Conservation (phyloP, 257 asterid species). For the Paulownia fortunei region DNA sequence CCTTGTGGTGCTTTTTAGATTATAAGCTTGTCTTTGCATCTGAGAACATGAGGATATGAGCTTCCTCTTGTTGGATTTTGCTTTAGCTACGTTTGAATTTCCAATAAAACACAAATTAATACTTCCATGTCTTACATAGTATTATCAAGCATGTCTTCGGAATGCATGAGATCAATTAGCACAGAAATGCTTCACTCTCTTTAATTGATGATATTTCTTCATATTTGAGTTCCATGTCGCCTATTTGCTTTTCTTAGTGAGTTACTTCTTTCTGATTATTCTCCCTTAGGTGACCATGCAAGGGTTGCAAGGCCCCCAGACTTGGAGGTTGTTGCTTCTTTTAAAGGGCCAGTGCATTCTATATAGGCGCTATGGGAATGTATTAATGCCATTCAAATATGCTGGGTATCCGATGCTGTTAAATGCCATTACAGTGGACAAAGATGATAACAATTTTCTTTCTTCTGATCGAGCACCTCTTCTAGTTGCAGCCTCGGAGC, state of each 20-base stretch:
- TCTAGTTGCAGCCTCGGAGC: conserved; percentile 93
- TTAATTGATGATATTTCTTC: conserved; percentile 8
- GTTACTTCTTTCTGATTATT: conserved; percentile 25
- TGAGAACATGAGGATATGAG: not conserved
- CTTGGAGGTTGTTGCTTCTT: conserved; percentile 89
- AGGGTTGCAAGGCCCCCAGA: conserved; percentile 98
- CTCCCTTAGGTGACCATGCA: conserved; percentile 84
- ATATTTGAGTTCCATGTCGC: conserved; percentile 2
- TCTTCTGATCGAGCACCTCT: conserved; percentile 93
- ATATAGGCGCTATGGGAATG: conserved; percentile 82
- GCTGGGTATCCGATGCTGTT: conserved; percentile 98
- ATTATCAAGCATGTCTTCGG: conserved; percentile 8
- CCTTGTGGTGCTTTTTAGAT: not conserved
- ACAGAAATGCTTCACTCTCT: conserved; percentile 8
- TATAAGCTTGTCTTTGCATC: conserved; percentile 1
- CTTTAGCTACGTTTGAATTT: not conserved
- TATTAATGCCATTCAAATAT: conserved; percentile 90
- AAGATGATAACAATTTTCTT: conserved; percentile 86
- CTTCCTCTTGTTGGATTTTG: conserved; percentile 3
- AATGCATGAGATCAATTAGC: conserved; percentile 16
- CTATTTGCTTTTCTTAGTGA: conserved; percentile 21
- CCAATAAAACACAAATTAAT: not conserved
- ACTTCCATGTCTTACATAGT: not conserved
- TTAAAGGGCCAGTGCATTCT: conserved; percentile 96
- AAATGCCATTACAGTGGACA: conserved; percentile 91